These are phyloP conservation scores for Debaryomyces fabryi DNA, from an alignment of 1,139 yeast species.

Conservation along the genomic window DNA sequence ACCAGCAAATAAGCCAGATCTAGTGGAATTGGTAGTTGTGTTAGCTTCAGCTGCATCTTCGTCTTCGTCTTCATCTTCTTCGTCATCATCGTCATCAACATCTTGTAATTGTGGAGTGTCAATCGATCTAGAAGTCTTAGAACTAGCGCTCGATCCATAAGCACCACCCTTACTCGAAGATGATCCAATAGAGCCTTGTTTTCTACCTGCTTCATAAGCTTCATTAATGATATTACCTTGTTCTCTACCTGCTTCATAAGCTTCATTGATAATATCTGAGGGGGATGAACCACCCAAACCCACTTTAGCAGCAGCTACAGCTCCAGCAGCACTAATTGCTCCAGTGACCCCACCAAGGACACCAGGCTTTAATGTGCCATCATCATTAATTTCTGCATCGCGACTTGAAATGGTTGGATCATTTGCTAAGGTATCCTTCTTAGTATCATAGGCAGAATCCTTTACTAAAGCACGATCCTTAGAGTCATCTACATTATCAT, in stretches of 20 bases:
- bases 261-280: constrained; percentile 14
- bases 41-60: not conserved
- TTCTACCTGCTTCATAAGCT: constrained; percentile 20
- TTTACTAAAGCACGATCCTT: not conserved
- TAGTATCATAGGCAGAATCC: not conserved
- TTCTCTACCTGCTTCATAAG: constrained; percentile 20
- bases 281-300: constrained; percentile 13
- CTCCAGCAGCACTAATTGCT: constrained; percentile 23
- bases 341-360: constrained; percentile 20
- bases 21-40: not conserved
- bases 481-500: constrained; percentile 4
- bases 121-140: not conserved
- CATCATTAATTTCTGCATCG: constrained; percentile 6
- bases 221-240: constrained; percentile 15
- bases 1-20: constrained; percentile 18
- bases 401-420: not conserved
- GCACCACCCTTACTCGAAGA: constrained; percentile 4
- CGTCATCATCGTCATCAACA: constrained; percentile 4
- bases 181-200: constrained; percentile 11
- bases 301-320: constrained; percentile 16
- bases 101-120: constrained; percentile 7
- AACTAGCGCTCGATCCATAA: not conserved
- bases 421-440: not conserved
- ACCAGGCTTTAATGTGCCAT: constrained; percentile 14
- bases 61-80: not conserved